Evolutionary conservation across 2,329 filamentous ascomycete genomes (phyloP).

Genomic region (Calonectria pseudoreteaudii): DNA sequence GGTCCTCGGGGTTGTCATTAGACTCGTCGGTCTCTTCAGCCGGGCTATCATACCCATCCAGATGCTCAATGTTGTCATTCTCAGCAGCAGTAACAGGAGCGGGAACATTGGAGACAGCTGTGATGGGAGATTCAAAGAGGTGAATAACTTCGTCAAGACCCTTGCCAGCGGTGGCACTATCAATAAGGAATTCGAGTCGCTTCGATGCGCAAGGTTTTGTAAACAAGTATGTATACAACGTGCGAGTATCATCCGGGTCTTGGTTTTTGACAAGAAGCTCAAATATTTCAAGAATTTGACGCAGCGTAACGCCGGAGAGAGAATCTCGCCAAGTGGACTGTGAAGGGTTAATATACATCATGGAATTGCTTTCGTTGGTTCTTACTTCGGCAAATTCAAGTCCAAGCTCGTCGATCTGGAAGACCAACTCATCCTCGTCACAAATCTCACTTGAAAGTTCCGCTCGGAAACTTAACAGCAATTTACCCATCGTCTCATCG

Average conservation of each 20-base stretch:
- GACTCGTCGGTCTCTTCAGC: conserved; percentile 30
- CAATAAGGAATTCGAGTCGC: conserved; percentile 54
- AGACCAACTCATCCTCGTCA: conserved; percentile 60
- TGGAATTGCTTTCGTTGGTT: neutral
- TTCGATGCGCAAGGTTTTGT: conserved; percentile 53
- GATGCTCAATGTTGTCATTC: conserved; percentile 35
- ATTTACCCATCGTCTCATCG: conserved; percentile 56
- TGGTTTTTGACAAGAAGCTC: conserved; percentile 58
- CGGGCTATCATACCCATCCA: conserved; percentile 42
- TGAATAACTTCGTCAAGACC: conserved; percentile 56
- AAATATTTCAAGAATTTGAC: conserved; percentile 56
- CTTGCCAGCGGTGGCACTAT: conserved; percentile 56
- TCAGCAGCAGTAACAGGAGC: conserved; percentile 28
- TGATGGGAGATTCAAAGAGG: conserved; percentile 48
- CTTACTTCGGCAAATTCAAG: conserved; percentile 65
- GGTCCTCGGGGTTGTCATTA: conserved; percentile 31
- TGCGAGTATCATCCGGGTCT: conserved; percentile 52
- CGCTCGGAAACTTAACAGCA: conserved; percentile 58
- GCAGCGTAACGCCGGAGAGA: conserved; percentile 52
- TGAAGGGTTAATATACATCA: conserved; percentile 39
- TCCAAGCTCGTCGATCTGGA: conserved; percentile 64
- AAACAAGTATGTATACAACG: conserved; percentile 57
- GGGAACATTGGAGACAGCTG: conserved; percentile 26
- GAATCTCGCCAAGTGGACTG: conserved; percentile 52
- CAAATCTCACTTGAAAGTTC: conserved; percentile 60